Base-by-base conservation (phyloP, 805 yeast genomes). In the Starmerella sirachaensis region DNA sequence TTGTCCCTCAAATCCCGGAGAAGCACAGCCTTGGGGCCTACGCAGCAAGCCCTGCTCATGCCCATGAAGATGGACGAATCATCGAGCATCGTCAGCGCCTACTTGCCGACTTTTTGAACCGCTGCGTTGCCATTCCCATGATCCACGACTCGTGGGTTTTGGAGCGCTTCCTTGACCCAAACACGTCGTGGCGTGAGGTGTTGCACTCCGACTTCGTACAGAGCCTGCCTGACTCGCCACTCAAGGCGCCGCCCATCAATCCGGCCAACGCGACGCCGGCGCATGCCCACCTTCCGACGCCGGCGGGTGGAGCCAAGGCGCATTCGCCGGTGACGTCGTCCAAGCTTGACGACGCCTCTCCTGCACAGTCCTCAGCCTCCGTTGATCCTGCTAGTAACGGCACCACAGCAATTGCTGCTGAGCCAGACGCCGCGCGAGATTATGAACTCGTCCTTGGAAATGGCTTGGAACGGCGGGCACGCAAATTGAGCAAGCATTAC, bases 1-100 rank as follows among this genome's bases (percentile, higher is more conserved):
- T 91, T 3, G 73, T 91, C 5, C 98, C 98, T 6, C 96, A 97
- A 1, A 88, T 91, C 8, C 98, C 98, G 0, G 80, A 77, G 57
- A 81, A 81, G 55, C 88, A 80, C 56, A 67, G 81, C 12, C 55
- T 80, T 46, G 49, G 64, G 18, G 69, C 65, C 31, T 64, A 64
- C 42, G 69, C 69, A 7, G 60, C 62, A 6, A 57, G 62, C 19
- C 67, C 68, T 18, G 57, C 69, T 12, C 63, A 58, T 39, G 68
- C 68, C 11, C 62, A 61, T 33, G 67, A 68, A 53, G 60, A 65
- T 60, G 30, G 52, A 9, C 45, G 51, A 18, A 51, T 62, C 27
- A 74, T 75, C 33, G 81, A 74, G 40, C 79, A 76, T 53, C 66
- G 95, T 27, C 79, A 76, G 51, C 63, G 94, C 42, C 69, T 81